phyloP scores from a whole-genome alignment of 2,329 filamentous ascomycete species.

The Trichoderma koningii region DNA sequence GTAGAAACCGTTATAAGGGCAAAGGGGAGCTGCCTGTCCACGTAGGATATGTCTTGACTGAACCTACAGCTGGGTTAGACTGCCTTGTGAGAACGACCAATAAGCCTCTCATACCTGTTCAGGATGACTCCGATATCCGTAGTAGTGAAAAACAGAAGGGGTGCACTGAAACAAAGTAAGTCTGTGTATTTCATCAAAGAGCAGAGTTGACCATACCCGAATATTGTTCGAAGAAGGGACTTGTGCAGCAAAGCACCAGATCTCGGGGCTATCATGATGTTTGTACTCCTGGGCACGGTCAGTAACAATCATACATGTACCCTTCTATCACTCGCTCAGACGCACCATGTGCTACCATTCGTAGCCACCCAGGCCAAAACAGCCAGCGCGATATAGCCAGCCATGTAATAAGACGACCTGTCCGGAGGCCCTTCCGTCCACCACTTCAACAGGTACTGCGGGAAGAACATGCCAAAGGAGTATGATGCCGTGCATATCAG shows the following conservation, averaged over 20 bases:
- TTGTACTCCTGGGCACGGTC: conserved; percentile 35
- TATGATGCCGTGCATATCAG: conserved; percentile 33
- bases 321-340: background rate
- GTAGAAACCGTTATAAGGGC: conserved; percentile 37
- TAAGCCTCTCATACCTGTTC: conserved; percentile 35
- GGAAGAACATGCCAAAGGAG: conserved; percentile 42
- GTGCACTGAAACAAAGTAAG: conserved; percentile 36
- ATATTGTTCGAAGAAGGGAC: conserved; percentile 25
- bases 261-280: conserved; percentile 41
- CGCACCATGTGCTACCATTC: conserved; percentile 37
- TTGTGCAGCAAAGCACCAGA: conserved; percentile 39
- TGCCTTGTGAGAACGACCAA: background rate
- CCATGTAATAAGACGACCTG: conserved; percentile 38
- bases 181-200: background rate
- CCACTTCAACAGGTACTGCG: conserved; percentile 44
- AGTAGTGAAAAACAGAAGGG: conserved; percentile 44
- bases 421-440: conserved; percentile 40
- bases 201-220: conserved; percentile 4
- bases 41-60: conserved; percentile 45
- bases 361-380: conserved; percentile 40
- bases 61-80: conserved; percentile 36
- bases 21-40: conserved; percentile 43
- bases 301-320: background rate
- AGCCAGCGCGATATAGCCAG: conserved; percentile 42
- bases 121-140: conserved; percentile 45